Conservation (phyloP, 2,329 filamentous ascomycete species). For the Annulohypoxylon truncatum region DNA sequence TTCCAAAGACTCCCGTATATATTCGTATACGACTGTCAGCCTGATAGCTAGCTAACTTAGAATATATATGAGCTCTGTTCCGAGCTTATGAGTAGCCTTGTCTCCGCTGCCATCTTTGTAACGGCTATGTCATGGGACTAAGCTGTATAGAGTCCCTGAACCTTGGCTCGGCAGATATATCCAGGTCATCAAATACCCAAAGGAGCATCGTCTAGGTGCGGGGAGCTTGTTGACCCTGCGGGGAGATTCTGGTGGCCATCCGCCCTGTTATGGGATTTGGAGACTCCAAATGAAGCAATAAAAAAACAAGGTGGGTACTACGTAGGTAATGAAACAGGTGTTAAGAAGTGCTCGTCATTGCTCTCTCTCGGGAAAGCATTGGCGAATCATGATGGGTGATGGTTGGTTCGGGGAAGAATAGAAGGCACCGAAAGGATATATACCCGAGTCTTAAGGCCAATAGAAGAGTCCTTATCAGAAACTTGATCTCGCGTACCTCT, state of each 20-base stretch:
- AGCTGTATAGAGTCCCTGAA: constrained; percentile 16
- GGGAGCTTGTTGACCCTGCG: constrained; percentile 40
- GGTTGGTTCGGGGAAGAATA: neutral
- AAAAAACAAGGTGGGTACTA: constrained; percentile 5
- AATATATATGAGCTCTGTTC: constrained; percentile 19
- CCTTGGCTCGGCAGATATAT: constrained; percentile 43
- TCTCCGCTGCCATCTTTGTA: constrained; percentile 27
- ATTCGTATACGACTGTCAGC: neutral
- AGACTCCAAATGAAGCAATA: constrained; percentile 26
- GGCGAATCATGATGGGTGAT: neutral
- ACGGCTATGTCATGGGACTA: constrained; percentile 32
- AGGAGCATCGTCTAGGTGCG: constrained; percentile 35
- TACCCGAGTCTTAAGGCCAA: neutral
- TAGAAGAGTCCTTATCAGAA: neutral
- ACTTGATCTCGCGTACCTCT: neutral
- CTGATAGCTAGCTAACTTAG: constrained; percentile 6
- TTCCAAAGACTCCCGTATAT: neutral
- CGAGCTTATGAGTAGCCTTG: constrained; percentile 14
- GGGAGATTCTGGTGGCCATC: neutral
- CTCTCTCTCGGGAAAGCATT: neutral
- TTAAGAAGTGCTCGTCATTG: neutral
- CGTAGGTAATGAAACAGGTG: neutral
- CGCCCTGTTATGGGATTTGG: constrained; percentile 7
- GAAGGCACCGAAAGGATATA: neutral
- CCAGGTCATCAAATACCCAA: constrained; percentile 17